Evolutionary conservation across 495 filamentous ascomycete genomes (phyloP).

Genomic region (Bathelium albidoporum): DNA sequence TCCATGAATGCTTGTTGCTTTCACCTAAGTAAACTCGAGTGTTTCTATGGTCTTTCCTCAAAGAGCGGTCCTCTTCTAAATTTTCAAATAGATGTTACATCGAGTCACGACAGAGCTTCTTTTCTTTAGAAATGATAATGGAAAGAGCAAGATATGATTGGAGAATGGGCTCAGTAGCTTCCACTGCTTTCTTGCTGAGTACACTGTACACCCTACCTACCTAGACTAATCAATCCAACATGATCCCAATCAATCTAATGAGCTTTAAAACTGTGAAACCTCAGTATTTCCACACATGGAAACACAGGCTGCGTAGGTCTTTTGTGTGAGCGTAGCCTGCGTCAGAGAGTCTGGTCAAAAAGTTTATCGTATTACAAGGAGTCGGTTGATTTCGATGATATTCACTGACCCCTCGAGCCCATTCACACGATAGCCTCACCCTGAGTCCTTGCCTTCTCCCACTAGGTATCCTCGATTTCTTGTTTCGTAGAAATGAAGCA

Average conservation of each 20-base stretch:
- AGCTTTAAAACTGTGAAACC: neutral
- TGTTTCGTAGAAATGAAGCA: constrained; percentile 2
- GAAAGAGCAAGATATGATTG: neutral
- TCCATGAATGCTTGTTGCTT: no score
- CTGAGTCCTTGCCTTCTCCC: neutral
- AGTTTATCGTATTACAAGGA: neutral
- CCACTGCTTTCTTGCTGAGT: neutral
- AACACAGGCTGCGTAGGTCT: neutral
- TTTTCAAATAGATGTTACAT: no score
- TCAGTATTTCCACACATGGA: neutral
- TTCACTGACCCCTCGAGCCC: neutral
- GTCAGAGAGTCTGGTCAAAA: neutral
- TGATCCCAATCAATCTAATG: neutral
- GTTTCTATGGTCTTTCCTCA: no score
- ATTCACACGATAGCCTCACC: neutral
- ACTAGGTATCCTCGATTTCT: neutral
- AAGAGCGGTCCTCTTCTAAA: no score
- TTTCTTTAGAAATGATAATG: neutral
- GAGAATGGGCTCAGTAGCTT: neutral
- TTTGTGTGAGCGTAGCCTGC: neutral
- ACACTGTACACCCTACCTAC: no score
- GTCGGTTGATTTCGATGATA: neutral
- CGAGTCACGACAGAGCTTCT: no score
- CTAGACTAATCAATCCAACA: neutral
- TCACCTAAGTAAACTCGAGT: no score